Evolutionary conservation across 148 eudicot genomes (phyloP), one percentile per base, ranked within the genome.

Genomic region (Limonium bicolor): DNA sequence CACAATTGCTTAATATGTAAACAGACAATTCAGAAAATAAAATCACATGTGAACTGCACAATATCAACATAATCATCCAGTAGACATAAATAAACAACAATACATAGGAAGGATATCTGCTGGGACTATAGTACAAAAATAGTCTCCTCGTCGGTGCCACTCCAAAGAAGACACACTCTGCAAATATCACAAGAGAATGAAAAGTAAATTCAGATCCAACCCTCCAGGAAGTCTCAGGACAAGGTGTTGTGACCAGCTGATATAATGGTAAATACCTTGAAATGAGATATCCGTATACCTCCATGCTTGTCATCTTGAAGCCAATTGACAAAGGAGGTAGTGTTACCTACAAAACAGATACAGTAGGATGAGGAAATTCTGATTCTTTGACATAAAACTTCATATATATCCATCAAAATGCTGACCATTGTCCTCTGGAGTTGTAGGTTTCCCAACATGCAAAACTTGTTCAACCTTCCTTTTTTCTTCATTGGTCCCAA

Each of bases 91-190:
- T n/a, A n/a, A 10, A 41, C 5, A 18, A 48, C 18, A 6, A 3
- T 55, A 53, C 20, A 35, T 33, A 31, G 6, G 41, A 88, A 90
- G 99, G 99, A 90, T 90, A 92, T 85, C 99, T 37, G 85, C 56
- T 22, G 95, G 95, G 76, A 82, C 71, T 20, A 85, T 86, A 15
- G 86, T 55, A 30, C 95, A 85, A 46, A 92, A 72, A 52, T 92
- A 92, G 69, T 92, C 99, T 65, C 99, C 99, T 73, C 61, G 80
- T 19, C 99, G 88, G 63, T 92, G 99, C 99, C 99, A 92, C 59
- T 92, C 95, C 27, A 92, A 77, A 18, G 81, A 71, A 26, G 99
- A 56, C 4, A 92, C 99, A 46, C 71, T 63, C 99, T 90, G 93
- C 71, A 61, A 64, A 22, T 60, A 10, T 19, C 43, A 48, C 38